phyloP scores from a whole-genome alignment of 208 protist species.

The Kentomonas sorsogonicus region DNA sequence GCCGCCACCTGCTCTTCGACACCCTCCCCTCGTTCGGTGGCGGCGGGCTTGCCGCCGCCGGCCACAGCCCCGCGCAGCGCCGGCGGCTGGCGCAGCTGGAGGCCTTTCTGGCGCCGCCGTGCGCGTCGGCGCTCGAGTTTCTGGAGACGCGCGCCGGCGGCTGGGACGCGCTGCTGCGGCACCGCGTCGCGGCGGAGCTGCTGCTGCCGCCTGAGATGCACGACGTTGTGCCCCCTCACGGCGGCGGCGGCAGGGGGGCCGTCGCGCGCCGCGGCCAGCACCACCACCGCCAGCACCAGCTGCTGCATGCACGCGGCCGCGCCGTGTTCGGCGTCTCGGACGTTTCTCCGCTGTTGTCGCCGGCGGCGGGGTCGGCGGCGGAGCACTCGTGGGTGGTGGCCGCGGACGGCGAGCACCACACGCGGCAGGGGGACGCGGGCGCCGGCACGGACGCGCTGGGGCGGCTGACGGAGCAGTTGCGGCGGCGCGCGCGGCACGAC shows the following conservation, averaged over 20 bases:
- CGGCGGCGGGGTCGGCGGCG: not conserved
- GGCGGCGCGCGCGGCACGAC: constrained; percentile 43
- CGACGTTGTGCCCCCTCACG: constrained; percentile 39
- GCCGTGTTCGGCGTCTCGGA: no score
- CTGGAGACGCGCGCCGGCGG: constrained; percentile 29
- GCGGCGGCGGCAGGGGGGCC: not conserved
- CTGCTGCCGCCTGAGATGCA: constrained; percentile 56
- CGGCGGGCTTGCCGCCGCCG: not conserved
- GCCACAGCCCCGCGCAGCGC: not conserved
- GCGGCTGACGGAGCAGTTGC: no score
- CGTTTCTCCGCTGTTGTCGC: not conserved
- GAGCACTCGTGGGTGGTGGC: not conserved
- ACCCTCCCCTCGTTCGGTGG: constrained; percentile 12
- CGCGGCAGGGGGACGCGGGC: constrained; percentile 19
- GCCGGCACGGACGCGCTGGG: no score
- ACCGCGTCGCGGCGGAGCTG: constrained; percentile 43
- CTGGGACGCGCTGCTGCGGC: constrained; percentile 62
- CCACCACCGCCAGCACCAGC: not conserved
- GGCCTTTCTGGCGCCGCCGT: constrained; percentile 29
- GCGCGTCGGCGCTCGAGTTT: constrained; percentile 39
- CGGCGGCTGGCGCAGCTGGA: constrained; percentile 31
- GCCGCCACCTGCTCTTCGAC: constrained; percentile 24
- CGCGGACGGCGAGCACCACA: not conserved
- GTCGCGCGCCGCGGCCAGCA: not conserved
- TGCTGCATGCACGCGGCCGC: not conserved